Evolutionary conservation across 768 basidiomycete species (phyloP).

Genomic region (Leccinum rimulosum): DNA sequence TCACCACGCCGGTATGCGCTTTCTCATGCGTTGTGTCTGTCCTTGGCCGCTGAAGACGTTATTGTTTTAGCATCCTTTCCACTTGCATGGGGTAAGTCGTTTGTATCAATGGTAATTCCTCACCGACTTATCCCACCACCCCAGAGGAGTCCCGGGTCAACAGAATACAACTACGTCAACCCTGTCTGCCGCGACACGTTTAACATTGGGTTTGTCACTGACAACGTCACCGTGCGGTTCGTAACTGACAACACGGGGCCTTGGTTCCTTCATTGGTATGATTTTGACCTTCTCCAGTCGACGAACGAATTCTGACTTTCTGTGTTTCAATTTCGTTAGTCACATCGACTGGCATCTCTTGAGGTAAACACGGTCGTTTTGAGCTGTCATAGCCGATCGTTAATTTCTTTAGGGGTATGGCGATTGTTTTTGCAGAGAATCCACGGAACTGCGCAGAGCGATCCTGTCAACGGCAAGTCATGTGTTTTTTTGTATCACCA

Average conservation of each 20-base stretch:
- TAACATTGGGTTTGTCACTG: slow-evolving; percentile 26
- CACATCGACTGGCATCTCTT: slow-evolving; percentile 26
- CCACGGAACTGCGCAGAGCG: slow-evolving; percentile 17
- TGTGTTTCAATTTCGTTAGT: slow-evolving; percentile 4
- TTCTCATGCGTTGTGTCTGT: not conserved
- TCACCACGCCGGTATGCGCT: slow-evolving; percentile 31
- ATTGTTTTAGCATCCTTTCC: slow-evolving; percentile 38
- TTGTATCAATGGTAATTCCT: not conserved
- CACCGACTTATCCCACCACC: not conserved
- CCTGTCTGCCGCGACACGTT: slow-evolving; percentile 56
- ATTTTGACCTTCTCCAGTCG: not conserved
- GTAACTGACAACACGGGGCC: slow-evolving; percentile 58
- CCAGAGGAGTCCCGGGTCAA: slow-evolving; percentile 39
- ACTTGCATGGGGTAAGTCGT: slow-evolving; percentile 42
- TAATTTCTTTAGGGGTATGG: slow-evolving; percentile 40
- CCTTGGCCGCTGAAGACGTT: not conserved
- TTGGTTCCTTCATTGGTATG: not conserved
- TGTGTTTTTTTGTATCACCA: not conserved
- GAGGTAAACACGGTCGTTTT: slow-evolving; percentile 4
- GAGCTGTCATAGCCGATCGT: slow-evolving; percentile 25
- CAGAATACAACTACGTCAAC: slow-evolving; percentile 42
- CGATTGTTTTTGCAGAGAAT: slow-evolving; percentile 36
- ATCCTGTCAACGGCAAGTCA: not conserved
- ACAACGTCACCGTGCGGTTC: slow-evolving; percentile 57
- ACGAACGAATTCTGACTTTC: not conserved